Base-by-base conservation (phyloP, 768 basidiomycete species). In the Mycena vulgaris region DNA sequence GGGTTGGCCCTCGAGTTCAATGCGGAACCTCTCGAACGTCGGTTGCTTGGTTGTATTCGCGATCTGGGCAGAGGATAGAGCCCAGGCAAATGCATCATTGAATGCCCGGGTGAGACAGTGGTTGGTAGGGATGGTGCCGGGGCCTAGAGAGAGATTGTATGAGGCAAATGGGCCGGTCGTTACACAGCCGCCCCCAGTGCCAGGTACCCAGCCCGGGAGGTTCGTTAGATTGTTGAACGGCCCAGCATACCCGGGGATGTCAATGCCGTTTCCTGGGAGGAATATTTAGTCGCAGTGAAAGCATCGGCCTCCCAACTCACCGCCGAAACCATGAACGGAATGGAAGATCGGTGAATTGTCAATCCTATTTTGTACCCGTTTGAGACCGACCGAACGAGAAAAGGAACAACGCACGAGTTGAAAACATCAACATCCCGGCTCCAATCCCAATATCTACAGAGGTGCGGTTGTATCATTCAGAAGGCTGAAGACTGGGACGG, bases 61-160 rank as follows among this genome's bases (percentile, higher is more conserved):
- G 0, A 82, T 73, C 13, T 75, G 70, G 2, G 37, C 69, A 30
- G 70, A 76, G 25, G 68, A 77, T n/a, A 79, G 53, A 28, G 63
- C 76, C 31, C 65, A 64, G 10, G 42, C 58, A 35, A 66, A 68
- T 5, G 59, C 53, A 48, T 77, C 65, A 27, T 79, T 71, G 64
- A 82, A 77, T 2, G 68, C 75, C 2, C 83, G 83, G 7, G 77
- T 78, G 6, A 84, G 75, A 61, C 79, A 80, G 53, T 82, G 80
- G 2, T 75, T 72, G 10, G 80, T 82, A 0, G 71, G 65, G 11
- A 75, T 68, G 6, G 77, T 79, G 13, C 83, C 82, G 0, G 83
- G 81, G 6, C 83, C 83, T 6, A 82, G 73, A 13, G 75, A 70
- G 30, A 83, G 78, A 27, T 64, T 77, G 63, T 81, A 80, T 8